These are phyloP conservation scores for Pseudodiploospora longispora DNA, from an alignment of 2,329 filamentous ascomycete species.

Conservation along the genomic window DNA sequence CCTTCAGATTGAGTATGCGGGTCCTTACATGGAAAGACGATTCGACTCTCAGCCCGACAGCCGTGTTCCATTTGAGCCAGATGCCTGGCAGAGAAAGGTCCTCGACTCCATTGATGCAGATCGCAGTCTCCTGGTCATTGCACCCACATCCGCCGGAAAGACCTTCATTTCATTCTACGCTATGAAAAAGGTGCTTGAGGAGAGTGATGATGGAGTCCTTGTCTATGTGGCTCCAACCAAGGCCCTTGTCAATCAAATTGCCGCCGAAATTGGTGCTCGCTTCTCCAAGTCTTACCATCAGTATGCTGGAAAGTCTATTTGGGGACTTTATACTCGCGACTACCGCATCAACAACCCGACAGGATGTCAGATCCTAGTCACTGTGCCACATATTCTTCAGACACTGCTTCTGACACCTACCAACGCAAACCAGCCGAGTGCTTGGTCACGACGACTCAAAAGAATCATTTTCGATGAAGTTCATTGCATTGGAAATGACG, in stretches of 20 bases:
- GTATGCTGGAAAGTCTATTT: constrained; percentile 58
- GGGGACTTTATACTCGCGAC: constrained; percentile 72
- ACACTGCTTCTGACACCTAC: constrained; percentile 63
- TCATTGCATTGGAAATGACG: constrained; percentile 68
- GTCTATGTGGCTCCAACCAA: constrained; percentile 79
- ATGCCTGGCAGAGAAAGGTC: constrained; percentile 68
- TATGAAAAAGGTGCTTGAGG: constrained; percentile 66
- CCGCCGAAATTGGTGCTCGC: constrained; percentile 66
- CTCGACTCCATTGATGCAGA: constrained; percentile 64
- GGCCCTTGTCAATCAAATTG: constrained; percentile 76
- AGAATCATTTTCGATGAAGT: constrained; percentile 79
- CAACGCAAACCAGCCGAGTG: constrained; percentile 46
- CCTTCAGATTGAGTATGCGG: constrained; percentile 62
- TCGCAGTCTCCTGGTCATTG: constrained; percentile 65
- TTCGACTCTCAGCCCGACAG: constrained; percentile 60
- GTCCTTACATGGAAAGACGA: constrained; percentile 67
- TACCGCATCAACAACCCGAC: constrained; percentile 65
- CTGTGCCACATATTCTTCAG: constrained; percentile 69
- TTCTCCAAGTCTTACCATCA: constrained; percentile 59
- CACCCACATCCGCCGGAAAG: constrained; percentile 72
- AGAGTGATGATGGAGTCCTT: constrained; percentile 60
- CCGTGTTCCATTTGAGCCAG: constrained; percentile 64
- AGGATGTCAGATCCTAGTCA: constrained; percentile 68
- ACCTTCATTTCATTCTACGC: constrained; percentile 82
- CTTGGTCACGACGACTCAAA: constrained; percentile 60